Evolutionary conservation across 441 rosid genomes (phyloP).

Genomic region (Daphne laureola): DNA sequence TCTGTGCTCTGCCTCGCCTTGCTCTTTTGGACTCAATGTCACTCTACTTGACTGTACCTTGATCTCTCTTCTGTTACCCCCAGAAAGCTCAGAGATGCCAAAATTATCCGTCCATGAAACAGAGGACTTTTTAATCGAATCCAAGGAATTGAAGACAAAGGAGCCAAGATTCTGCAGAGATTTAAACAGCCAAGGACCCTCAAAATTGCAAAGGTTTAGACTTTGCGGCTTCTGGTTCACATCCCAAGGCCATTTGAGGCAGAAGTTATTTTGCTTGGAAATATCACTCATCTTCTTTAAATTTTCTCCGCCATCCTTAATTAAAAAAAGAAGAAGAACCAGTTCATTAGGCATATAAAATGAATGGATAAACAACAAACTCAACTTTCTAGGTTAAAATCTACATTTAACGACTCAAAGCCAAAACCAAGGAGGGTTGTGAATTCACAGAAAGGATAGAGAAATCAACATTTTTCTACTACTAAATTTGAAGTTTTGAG

Average conservation of each 20-base stretch:
- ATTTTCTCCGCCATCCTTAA: neutral
- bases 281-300: conserved; percentile 22
- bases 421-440: neutral
- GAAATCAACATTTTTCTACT: neutral
- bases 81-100: conserved; percentile 16
- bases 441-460: neutral
- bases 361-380: neutral
- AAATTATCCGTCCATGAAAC: conserved; percentile 25
- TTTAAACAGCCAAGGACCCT: conserved; percentile 71
- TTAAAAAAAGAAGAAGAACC: neutral
- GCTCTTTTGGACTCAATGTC: conserved; percentile 43
- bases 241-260: conserved; percentile 88
- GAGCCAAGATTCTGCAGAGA: conserved; percentile 65
- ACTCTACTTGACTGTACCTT: conserved; percentile 24
- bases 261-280: conserved; percentile 41
- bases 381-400: neutral
- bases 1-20: conserved; percentile 85
- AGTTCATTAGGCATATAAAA: neutral
- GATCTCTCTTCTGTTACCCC: conserved; percentile 13
- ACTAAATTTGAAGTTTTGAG: too few species aligned
- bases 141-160: conserved; percentile 46
- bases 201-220: conserved; percentile 38
- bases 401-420: neutral
- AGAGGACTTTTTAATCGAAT: conserved; percentile 31
- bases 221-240: conserved; percentile 25